These are phyloP conservation scores for Tausonia pullulans DNA, from an alignment of 1,284 basidiomycete genomes.

Conservation along the genomic window DNA sequence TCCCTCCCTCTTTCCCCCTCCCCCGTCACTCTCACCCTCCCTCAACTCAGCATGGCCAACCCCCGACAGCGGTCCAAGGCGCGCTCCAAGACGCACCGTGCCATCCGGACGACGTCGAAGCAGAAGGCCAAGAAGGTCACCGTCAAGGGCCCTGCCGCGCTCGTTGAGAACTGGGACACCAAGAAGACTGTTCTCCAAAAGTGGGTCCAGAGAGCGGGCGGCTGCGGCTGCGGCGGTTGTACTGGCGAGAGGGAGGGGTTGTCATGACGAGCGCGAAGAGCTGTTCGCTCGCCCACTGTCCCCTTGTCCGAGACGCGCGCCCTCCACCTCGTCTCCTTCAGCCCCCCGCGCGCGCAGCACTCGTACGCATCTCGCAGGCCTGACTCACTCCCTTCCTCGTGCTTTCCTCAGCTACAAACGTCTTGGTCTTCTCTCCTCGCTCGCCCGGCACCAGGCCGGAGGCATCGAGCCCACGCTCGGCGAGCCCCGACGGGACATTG, in stretches of 20 bases:
- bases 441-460: constrained; percentile 14
- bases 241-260: too few species aligned
- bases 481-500: constrained; percentile 33
- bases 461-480: constrained; percentile 23
- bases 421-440: constrained; percentile 31
- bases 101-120: constrained; percentile 59
- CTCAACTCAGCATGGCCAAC: constrained; percentile 58
- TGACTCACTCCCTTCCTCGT: not conserved
- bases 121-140: constrained; percentile 56
- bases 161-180: constrained; percentile 81
- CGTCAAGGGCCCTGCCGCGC: constrained; percentile 52
- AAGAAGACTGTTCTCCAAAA: constrained; percentile 86
- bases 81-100: constrained; percentile 55
- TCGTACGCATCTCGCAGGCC: too few species aligned
- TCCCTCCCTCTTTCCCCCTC: not conserved
- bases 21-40: not conserved
- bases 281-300: too few species aligned
- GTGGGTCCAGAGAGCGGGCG: constrained; percentile 41
- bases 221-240: too few species aligned
- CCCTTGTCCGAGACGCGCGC: too few species aligned
- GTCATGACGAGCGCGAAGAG: too few species aligned
- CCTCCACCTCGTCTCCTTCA: too few species aligned
- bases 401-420: constrained; percentile 30
- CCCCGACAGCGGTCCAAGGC: constrained; percentile 55
- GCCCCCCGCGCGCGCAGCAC: too few species aligned